A percentile compares a stretch with the other conserved stretches of the same genome.
These are phyloP conservation scores for Ambrosia hybrid DNA, from an alignment of 140 eudicot species.

Conservation along the genomic window DNA sequence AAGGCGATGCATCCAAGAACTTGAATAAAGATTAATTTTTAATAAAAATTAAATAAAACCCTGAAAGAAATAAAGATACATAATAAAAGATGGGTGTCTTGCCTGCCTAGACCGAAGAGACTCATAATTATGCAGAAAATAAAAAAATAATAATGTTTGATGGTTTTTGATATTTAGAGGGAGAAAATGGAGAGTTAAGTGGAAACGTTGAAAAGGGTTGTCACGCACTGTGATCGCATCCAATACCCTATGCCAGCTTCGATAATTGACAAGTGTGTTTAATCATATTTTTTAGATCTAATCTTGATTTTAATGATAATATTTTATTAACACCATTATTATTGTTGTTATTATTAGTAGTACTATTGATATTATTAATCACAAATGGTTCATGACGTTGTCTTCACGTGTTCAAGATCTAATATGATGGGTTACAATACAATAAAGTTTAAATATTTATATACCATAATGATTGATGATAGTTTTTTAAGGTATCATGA, in stretches of 20 bases:
- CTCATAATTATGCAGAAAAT: constrained; percentile 56
- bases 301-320: background rate
- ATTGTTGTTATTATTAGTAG: too few species aligned
- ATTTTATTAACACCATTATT: background rate
- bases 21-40: background rate
- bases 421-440: too few species aligned
- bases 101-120: constrained; percentile 99
- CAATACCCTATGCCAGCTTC: constrained; percentile 34
- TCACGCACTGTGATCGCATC: constrained; percentile 56
- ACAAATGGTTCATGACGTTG: too few species aligned
- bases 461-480: too few species aligned
- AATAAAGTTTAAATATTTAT: too few species aligned
- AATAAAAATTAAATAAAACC: background rate
- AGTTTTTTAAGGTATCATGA: too few species aligned
- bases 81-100: constrained; percentile 16
- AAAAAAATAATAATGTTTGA: background rate
- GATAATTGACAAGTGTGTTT: constrained; percentile 23
- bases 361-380: too few species aligned
- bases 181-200: too few species aligned
- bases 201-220: constrained; percentile 33
- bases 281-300: constrained; percentile 25
- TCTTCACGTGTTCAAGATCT: too few species aligned
- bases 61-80: background rate
- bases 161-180: constrained; percentile 4
- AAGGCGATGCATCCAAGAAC: constrained; percentile 2